Conservation (phyloP, 345 rosid genomes). For the Arabidopsis suecica region DNA sequence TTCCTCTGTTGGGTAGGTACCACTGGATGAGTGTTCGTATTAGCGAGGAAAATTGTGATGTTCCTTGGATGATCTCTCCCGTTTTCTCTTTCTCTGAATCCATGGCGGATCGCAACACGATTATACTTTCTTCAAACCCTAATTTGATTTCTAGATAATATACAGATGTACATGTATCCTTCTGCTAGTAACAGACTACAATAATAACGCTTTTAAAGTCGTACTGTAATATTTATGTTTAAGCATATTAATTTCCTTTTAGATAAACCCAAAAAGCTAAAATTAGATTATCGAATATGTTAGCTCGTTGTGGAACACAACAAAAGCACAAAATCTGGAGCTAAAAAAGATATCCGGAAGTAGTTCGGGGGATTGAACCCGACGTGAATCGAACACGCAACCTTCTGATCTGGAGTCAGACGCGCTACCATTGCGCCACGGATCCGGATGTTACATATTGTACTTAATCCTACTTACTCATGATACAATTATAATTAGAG, state of each 20-base stretch:
- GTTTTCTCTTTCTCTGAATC: background rate
- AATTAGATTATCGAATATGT: no score
- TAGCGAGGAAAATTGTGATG: background rate
- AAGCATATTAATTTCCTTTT: no score
- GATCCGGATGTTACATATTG: conserved; percentile 58
- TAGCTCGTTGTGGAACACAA: no score
- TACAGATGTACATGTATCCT: no score
- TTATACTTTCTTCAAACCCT: background rate
- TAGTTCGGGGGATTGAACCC: conserved; percentile 60
- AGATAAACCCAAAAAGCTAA: no score
- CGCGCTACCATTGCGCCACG: conserved; percentile 99
- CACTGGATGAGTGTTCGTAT: no score
- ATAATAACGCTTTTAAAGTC: no score
- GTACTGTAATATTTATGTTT: no score
- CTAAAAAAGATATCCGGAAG: background rate
- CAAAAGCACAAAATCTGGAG: no score
- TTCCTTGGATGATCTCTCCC: background rate
- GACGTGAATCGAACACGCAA: conserved; percentile 95
- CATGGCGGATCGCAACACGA: background rate
- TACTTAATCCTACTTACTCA: accelerated
- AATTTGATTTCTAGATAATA: no score
- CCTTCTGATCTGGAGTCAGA: conserved; percentile 99
- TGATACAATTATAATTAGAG: background rate
- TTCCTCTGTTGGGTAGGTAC: no score
- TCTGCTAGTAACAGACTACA: no score